Evolutionary conservation across 2,329 filamentous ascomycete genomes (phyloP), one percentile per base, ranked within the genome.

Genomic region (Colletotrichum plurivorum): DNA sequence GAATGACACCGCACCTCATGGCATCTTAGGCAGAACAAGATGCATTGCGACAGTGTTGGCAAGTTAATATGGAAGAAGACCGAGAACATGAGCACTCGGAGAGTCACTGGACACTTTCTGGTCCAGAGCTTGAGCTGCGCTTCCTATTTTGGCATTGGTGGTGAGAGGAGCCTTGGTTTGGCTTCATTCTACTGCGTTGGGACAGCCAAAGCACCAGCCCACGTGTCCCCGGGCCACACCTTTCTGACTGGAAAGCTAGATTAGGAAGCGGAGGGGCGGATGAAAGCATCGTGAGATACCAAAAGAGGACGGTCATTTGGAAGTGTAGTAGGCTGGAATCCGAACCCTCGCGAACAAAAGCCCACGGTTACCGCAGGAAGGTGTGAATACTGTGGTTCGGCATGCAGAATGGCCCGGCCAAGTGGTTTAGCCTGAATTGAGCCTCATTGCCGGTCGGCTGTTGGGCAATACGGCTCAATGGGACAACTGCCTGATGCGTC

Each of bases 11-110:
- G 8, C 31, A 31, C 25, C 22, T 18, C 9, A 39, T 53, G 46
- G 27, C 53, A 22, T 53, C 53, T 57, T 63, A n/a, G 54, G 25
- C 59, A 48, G 39, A 64, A 53, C 9, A 7, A 6, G 13, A 22
- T 1, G 2, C 13, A n/a, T 25, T 58, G 18, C n/a, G 18, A 48
- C 16, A 9, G 25, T 54, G 45, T 15, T 46, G 53, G 45, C 39
- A 13, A 16, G 5, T 58, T 68, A 36, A 63, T 68, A 31, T 68
- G 65, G 65, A 64, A 64, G 16, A 68, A 64, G 5, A 41, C 45
- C 6, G 20, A 45, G 31, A 18, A 27, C 4, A 22, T 41, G n/a
- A 27, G 36, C 43, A 31, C 12, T 3, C 5, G 1, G n/a, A 49
- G 6, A 22, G 6, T 13, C 16, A 22, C 8, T 49, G 16, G 25